A percentile compares a stretch with the other conserved stretches of the same genome.
phyloP scores from a whole-genome alignment of 345 rosid genomes.

The Moricandia arvensis region DNA sequence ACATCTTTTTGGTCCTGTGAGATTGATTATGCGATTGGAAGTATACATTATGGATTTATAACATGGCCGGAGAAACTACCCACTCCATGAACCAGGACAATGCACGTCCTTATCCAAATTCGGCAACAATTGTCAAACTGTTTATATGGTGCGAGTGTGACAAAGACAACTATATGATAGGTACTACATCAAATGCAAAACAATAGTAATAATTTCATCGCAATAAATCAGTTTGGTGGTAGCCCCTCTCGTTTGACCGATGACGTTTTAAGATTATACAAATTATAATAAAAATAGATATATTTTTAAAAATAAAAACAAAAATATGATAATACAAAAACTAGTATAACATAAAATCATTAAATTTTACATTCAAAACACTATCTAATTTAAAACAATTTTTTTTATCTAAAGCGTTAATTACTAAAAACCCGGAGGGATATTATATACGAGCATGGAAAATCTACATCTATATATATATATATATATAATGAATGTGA shows the following conservation, averaged over 20 bases:
- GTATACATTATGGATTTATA: not conserved
- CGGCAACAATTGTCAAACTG: slow-evolving; percentile 24
- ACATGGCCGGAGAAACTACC: not conserved
- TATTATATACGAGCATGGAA: not conserved
- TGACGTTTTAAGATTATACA: too few relatives aligned
- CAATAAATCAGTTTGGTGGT: slow-evolving; percentile 31
- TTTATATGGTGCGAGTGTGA: not conserved
- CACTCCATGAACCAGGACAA: not conserved
- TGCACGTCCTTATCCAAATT: slow-evolving; percentile 28
- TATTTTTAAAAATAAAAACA: not conserved
- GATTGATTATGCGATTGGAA: not conserved
- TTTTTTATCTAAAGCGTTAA: not conserved
- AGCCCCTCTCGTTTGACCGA: slow-evolving; percentile 26
- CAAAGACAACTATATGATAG: slow-evolving; percentile 11
- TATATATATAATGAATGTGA: slow-evolving; percentile 1
- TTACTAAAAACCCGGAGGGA: not conserved
- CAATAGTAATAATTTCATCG: slow-evolving; percentile 2
- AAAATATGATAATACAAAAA: not conserved
- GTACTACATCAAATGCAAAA: not conserved
- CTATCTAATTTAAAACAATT: not conserved
- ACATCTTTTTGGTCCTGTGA: slow-evolving; percentile 7
- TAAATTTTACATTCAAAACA: not conserved
- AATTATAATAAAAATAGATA: too few relatives aligned
- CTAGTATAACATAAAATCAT: not conserved
- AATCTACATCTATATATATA: not conserved